A percentile compares a stretch with the other conserved stretches of the same genome.
Evolutionary conservation across 192 early-diverging fungal genomes (phyloP).

Genomic region (Nowakowskiella sp.): DNA sequence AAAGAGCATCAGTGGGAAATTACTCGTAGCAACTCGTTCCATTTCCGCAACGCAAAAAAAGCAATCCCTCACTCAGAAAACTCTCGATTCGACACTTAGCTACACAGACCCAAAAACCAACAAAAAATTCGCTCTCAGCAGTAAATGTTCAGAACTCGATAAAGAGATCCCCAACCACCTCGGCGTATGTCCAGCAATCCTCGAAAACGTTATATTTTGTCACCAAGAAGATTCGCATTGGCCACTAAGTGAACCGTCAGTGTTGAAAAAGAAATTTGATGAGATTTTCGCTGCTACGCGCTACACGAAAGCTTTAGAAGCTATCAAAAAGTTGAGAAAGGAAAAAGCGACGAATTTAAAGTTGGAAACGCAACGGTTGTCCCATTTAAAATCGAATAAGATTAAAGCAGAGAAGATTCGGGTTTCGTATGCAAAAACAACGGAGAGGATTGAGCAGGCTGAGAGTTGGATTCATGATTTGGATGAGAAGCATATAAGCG

Average conservation of each 20-base stretch:
- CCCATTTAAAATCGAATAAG: conserved; percentile 59
- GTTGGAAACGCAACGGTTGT: conserved; percentile 53
- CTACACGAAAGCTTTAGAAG: conserved; percentile 85
- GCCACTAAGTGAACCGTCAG: conserved; percentile 82
- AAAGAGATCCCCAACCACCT: conserved; percentile 72
- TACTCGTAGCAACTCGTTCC: conserved; percentile 69
- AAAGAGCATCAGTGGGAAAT: conserved; percentile 62
- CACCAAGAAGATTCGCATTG: conserved; percentile 87
- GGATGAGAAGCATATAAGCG: conserved; percentile 28
- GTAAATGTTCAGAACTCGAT: conserved; percentile 80
- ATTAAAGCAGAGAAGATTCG: conserved; percentile 59
- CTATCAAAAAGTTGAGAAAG: conserved; percentile 70
- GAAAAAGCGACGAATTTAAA: conserved; percentile 56
- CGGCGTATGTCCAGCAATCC: conserved; percentile 82
- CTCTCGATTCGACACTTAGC: conserved; percentile 51
- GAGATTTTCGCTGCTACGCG: conserved; percentile 91
- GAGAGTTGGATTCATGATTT: conserved; percentile 17
- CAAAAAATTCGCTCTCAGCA: conserved; percentile 66
- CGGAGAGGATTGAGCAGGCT: conserved; percentile 10
- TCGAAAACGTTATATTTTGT: conserved; percentile 98
- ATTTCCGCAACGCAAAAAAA: conserved; percentile 67
- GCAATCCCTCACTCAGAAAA: conserved; percentile 49
- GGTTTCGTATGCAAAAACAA: not conserved
- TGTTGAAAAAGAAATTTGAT: conserved; percentile 95
- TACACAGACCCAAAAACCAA: conserved; percentile 25